phyloP scores from a whole-genome alignment of 345 rosid genomes.

The Aethionema arabicum region DNA sequence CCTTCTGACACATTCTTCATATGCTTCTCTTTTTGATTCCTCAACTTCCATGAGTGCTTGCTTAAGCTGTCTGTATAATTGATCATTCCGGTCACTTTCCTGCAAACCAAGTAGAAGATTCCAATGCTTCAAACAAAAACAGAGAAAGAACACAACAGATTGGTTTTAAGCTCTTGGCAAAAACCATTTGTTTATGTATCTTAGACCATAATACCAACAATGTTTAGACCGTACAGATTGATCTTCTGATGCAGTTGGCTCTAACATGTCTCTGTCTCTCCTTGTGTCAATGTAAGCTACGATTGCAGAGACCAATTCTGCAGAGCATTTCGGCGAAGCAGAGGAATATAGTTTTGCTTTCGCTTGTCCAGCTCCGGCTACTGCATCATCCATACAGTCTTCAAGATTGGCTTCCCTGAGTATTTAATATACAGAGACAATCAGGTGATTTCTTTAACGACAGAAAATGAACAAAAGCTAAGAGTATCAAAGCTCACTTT shows the following conservation, averaged over 20 bases:
- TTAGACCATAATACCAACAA: constrained; percentile 18
- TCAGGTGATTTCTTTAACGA: constrained; percentile 19
- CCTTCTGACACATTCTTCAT: constrained; percentile 48
- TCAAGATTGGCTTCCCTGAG: constrained; percentile 32
- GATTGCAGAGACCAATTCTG: constrained; percentile 39
- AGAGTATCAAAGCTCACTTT: constrained; percentile 41
- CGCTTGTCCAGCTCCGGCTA: constrained; percentile 20
- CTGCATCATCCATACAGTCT: constrained; percentile 17
- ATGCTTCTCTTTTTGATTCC: constrained; percentile 45
- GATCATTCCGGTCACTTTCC: constrained; percentile 40
- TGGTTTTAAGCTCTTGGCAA: background rate
- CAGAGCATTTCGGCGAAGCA: constrained; percentile 39
- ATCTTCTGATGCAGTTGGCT: constrained; percentile 35
- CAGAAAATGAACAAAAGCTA: constrained; percentile 1
- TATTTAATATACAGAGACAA: constrained; percentile 16
- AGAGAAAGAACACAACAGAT: background rate
- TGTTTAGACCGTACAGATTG: constrained; percentile 34
- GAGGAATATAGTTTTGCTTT: constrained; percentile 28
- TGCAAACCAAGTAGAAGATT: constrained; percentile 26
- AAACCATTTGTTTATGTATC: background rate
- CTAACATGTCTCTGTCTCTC: constrained; percentile 38
- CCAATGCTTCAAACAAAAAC: background rate
- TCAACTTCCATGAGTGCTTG: constrained; percentile 43
- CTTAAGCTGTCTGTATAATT: constrained; percentile 42
- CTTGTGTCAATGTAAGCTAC: constrained; percentile 38